Evolutionary conservation across 495 filamentous ascomycete species (phyloP), one percentile per base, ranked within the genome.

Genomic region (Xylaria acuta): DNA sequence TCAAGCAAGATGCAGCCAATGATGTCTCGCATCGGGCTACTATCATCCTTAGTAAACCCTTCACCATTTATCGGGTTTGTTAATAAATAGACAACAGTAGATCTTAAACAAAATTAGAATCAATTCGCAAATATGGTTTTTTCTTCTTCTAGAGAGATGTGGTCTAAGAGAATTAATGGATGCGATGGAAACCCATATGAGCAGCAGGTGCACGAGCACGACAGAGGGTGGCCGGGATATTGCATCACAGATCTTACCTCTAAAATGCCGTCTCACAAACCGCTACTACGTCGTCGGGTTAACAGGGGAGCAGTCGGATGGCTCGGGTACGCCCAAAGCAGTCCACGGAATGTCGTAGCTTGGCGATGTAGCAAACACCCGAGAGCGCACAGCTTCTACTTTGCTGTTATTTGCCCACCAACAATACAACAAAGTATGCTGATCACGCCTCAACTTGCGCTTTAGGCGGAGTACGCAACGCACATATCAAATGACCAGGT

Each of bases 381-480:
- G 43, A 53, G 58, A 47, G 68, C 22, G 45, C 58, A 70, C 68
- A 62, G 30, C 53, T 20, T 69, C 51, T 45, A 4, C 66, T 36
- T 32, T 40, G 25, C 14, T 20, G 38, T n/a, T 60, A 11, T 54
- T 59, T 51, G 12, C 41, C 18, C 30, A 51, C 8, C 54, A 34
- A 45, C 67, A 36, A 62, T 25, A 45, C 40, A 5, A 40, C 12
- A 60, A 49, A 49, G 43, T 27, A 45, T 38, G 40, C 14, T 47
- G n/a, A 34, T 34, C 40, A 62, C 41, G 34, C 12, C 22, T 69
- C 51, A 8, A 14, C 53, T 22, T 34, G 11, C 38, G 3, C 53
- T 47, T 58, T 14, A 67, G 12, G 20, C 45, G 30, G 32, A 53
- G 45, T 53, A 53, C 27, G 64, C 32, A 45, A 54, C n/a, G 9